These are phyloP conservation scores for Heterobasidion occidentale DNA, from an alignment of 1,284 basidiomycete species.

Conservation along the genomic window DNA sequence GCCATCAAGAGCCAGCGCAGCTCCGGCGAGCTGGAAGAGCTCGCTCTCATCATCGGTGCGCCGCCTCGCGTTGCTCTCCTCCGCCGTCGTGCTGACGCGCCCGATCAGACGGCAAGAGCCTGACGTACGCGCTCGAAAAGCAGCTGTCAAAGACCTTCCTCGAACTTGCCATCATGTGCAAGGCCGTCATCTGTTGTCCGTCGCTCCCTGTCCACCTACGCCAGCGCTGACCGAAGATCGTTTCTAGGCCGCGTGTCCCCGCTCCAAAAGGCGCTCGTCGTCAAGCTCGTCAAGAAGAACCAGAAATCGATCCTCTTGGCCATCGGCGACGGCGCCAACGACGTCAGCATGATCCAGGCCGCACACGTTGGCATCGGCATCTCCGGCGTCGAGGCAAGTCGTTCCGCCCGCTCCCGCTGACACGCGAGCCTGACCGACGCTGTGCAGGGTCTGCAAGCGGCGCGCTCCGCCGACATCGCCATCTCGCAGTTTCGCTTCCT, in stretches of 20 bases:
- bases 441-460: conserved; percentile 87
- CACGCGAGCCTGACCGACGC: too few relatives aligned
- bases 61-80: not conserved
- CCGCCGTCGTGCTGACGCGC: not conserved
- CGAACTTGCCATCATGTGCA: conserved; percentile 97
- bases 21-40: conserved; percentile 88
- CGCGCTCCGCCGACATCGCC: conserved; percentile 92
- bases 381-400: conserved; percentile 83
- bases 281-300: conserved; percentile 98
- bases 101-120: conserved; percentile 82
- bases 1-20: conserved; percentile 92
- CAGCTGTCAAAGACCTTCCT: conserved; percentile 85
- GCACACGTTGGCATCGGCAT: conserved; percentile 98
- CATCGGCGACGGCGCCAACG: conserved; percentile 96
- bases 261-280: conserved; percentile 95
- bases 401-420: not conserved
- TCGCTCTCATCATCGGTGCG: conserved; percentile 90
- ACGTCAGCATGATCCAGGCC: conserved; percentile 95
- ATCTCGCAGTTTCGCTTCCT: conserved; percentile 98
- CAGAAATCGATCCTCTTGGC: conserved; percentile 90
- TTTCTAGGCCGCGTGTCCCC: conserved; percentile 88
- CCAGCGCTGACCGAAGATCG: conserved; percentile 1
- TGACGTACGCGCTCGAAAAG: conserved; percentile 91
- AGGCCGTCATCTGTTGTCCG: conserved; percentile 95
- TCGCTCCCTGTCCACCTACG: conserved; percentile 10